Conservation (phyloP, 129 eudicot species). For the Chrysanthemum seticuspe region DNA sequence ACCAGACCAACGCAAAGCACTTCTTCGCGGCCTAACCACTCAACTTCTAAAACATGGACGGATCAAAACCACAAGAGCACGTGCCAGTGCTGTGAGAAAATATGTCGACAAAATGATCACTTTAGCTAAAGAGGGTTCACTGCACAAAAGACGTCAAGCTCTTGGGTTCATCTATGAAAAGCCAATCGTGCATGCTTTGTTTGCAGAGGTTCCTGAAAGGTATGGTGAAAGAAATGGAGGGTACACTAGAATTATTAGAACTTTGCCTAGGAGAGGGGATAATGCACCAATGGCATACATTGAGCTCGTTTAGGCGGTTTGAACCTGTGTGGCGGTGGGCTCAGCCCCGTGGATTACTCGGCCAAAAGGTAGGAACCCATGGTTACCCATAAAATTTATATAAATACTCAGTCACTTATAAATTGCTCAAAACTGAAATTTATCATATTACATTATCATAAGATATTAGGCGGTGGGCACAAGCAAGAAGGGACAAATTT, state of each 20-base stretch:
- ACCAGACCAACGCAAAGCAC: conserved; percentile 91
- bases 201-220: conserved; percentile 88
- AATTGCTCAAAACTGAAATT: not conserved
- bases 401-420: too few relatives aligned
- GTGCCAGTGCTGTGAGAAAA: conserved; percentile 90
- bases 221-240: conserved; percentile 96
- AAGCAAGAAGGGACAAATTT: conserved; percentile 7
- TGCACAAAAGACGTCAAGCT: conserved; percentile 94
- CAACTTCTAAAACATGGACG: conserved; percentile 88
- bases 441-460: not conserved
- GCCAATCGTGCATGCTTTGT: conserved; percentile 83
- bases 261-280: conserved; percentile 93
- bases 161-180: conserved; percentile 89
- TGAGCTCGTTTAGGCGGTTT: conserved; percentile 45
- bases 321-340: too few relatives aligned
- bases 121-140: conserved; percentile 86
- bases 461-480: not conserved
- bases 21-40: conserved; percentile 83
- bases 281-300: conserved; percentile 97
- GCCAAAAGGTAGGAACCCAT: too few relatives aligned
- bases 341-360: too few relatives aligned
- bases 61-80: conserved; percentile 83
- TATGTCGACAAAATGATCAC: conserved; percentile 89
- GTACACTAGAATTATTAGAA: conserved; percentile 78
- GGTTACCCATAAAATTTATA: too few relatives aligned